phyloP scores from a whole-genome alignment of 306 rosid genomes.

The Cicer pinnatifidum region DNA sequence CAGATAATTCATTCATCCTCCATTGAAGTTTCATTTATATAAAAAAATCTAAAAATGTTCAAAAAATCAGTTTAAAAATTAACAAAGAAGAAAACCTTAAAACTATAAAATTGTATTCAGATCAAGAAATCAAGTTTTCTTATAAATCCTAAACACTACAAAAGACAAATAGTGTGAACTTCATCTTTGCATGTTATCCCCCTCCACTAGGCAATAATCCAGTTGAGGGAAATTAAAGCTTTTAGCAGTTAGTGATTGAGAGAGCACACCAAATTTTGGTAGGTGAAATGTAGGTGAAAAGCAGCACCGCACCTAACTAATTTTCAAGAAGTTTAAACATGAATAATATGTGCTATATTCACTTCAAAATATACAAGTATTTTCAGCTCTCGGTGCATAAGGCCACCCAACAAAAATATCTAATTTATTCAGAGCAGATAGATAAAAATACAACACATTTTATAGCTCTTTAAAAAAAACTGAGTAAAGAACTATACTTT shows the following conservation, averaged over 20 bases:
- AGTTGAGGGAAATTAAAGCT: slow-evolving; percentile 26
- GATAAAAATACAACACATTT: not conserved
- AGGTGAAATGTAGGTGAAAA: slow-evolving; percentile 31
- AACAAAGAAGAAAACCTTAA: not conserved
- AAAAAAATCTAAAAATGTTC: not conserved
- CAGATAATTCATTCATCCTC: slow-evolving; percentile 13
- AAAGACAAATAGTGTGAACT: not conserved
- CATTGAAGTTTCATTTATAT: not conserved
- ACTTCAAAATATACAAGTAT: slow-evolving; percentile 12
- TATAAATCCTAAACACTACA: slow-evolving; percentile 14
- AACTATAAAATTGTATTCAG: slow-evolving; percentile 10
- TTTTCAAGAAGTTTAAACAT: not conserved
- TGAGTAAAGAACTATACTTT: not conserved
- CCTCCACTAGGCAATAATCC: not conserved
- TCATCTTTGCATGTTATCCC: not conserved
- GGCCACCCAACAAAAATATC: slow-evolving; percentile 20
- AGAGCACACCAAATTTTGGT: slow-evolving; percentile 26
- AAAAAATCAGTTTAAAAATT: not conserved
- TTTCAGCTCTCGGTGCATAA: slow-evolving; percentile 11
- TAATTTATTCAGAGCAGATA: slow-evolving; percentile 16
- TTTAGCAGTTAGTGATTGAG: slow-evolving; percentile 7
- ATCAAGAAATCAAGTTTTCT: slow-evolving; percentile 12
- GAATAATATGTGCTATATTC: slow-evolving; percentile 25
- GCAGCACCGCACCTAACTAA: slow-evolving; percentile 28
- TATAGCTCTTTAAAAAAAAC: not conserved